A percentile compares a stretch with the other conserved stretches of the same genome.
phyloP scores from a whole-genome alignment of 495 filamentous ascomycete genomes.

The Aspergillus panamensis region DNA sequence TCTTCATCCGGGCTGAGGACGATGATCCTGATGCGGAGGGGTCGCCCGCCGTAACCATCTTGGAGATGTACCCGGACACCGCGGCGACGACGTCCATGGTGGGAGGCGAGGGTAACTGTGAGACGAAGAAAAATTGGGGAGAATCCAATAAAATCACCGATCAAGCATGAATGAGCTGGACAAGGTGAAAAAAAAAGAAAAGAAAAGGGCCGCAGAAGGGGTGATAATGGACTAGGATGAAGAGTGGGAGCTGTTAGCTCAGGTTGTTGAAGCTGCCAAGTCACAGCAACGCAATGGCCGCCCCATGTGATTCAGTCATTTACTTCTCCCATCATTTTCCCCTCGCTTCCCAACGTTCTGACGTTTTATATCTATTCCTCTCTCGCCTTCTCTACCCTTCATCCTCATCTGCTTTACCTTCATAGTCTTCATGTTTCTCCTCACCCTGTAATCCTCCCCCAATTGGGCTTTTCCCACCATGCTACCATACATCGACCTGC shows the following conservation, averaged over 20 bases:
- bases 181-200: constrained; percentile 13
- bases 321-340: not conserved
- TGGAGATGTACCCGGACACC: constrained; percentile 91
- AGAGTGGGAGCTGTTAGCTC: not conserved
- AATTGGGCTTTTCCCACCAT: constrained; percentile 47
- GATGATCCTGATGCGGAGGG: constrained; percentile 54
- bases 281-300: not conserved
- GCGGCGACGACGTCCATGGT: constrained; percentile 90
- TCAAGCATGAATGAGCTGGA: too few relatives aligned
- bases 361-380: not conserved
- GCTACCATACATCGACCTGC: constrained; percentile 81
- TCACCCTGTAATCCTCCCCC: constrained; percentile 66
- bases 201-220: not conserved
- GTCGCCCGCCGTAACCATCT: constrained; percentile 92
- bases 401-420: constrained; percentile 1
- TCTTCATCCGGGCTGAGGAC: constrained; percentile 95
- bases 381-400: constrained; percentile 14
- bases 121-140: not conserved
- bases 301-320: not conserved
- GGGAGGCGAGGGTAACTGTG: not conserved
- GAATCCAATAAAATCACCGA: not conserved
- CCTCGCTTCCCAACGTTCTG: not conserved
- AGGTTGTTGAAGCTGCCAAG: not conserved
- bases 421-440: constrained; percentile 12
- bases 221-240: not conserved